phyloP scores from a whole-genome alignment of 202 grass and related monocot genomes.

The Brachypodium distachyon region DNA sequence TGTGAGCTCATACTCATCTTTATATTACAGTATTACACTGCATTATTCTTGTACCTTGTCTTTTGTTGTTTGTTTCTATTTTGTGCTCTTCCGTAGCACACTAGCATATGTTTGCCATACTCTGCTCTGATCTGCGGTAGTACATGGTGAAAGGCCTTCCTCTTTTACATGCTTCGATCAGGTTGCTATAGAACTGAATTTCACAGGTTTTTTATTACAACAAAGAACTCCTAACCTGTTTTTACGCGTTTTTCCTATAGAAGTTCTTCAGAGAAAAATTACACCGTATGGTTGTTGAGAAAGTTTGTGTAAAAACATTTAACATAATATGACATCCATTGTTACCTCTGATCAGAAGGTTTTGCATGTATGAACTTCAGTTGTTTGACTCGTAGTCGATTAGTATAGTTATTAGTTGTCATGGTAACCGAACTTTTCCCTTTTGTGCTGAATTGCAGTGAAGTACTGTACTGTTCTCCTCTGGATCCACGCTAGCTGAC shows the following conservation, averaged over 20 bases:
- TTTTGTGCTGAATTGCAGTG: constrained; percentile 19
- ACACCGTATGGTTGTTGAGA: not conserved
- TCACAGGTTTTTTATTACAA: not conserved
- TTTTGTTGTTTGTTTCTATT: not conserved
- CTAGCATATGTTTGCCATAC: not conserved
- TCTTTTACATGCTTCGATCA: not conserved
- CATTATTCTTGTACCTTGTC: not conserved
- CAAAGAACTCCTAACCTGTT: not conserved
- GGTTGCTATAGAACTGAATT: not conserved
- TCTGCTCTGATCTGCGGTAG: not conserved
- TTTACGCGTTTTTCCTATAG: too few species aligned
- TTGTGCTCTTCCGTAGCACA: not conserved
- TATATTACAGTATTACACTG: not conserved
- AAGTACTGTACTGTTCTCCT: constrained; percentile 33
- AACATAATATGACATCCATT: not conserved
- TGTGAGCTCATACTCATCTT: not conserved
- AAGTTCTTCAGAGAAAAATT: not conserved
- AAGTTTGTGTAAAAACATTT: not conserved
- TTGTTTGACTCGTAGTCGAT: not conserved
- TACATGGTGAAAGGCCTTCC: not conserved
- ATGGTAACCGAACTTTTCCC: not conserved
- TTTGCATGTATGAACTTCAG: not conserved
- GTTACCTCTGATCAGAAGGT: not conserved
- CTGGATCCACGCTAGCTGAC: constrained; percentile 24
- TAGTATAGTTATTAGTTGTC: not conserved